Percentiles rank a stretch among this genome's conserved stretches.
phyloP scores from a whole-genome alignment of 2,329 filamentous ascomycete species.

The Colletotrichum sp. region DNA sequence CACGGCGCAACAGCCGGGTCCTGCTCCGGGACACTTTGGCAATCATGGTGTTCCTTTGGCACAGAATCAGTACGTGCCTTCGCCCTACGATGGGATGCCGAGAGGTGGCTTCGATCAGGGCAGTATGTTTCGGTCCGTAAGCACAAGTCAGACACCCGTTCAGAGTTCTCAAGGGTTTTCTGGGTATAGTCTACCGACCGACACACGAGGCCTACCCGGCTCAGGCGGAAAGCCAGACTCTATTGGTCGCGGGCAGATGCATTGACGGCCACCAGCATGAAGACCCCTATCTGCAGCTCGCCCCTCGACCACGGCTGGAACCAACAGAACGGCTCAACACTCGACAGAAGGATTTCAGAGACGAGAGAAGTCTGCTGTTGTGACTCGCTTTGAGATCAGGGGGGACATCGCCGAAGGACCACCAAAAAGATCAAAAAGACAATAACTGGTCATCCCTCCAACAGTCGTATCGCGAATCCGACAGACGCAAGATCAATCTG shows the following conservation, averaged over 20 bases:
- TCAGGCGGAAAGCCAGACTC: conserved; percentile 12
- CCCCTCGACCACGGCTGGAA: background rate
- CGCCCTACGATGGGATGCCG: conserved; percentile 37
- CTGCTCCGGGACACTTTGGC: conserved; percentile 34
- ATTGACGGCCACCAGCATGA: background rate
- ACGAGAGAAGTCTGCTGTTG: background rate
- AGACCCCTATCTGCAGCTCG: background rate
- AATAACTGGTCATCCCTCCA: background rate
- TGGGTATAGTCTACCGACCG: conserved; percentile 35
- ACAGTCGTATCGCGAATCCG: background rate
- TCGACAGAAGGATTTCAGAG: background rate
- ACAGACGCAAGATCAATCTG: background rate
- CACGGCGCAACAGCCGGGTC: conserved; percentile 39
- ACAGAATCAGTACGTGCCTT: conserved; percentile 36
- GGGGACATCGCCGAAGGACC: background rate
- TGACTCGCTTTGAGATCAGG: background rate
- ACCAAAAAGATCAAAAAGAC: background rate
- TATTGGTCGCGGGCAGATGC: conserved; percentile 10
- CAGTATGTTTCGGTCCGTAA: conserved; percentile 36
- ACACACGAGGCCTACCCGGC: conserved; percentile 33
- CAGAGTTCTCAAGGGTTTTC: conserved; percentile 34
- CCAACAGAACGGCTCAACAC: background rate
- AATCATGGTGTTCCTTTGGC: conserved; percentile 35
- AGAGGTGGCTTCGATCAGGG: conserved; percentile 36
- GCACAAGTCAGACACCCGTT: conserved; percentile 32